A percentile compares a stretch with the other conserved stretches of the same genome.
Evolutionary conservation across 495 filamentous ascomycete species (phyloP).

Genomic region (Choiromyces venosus): DNA sequence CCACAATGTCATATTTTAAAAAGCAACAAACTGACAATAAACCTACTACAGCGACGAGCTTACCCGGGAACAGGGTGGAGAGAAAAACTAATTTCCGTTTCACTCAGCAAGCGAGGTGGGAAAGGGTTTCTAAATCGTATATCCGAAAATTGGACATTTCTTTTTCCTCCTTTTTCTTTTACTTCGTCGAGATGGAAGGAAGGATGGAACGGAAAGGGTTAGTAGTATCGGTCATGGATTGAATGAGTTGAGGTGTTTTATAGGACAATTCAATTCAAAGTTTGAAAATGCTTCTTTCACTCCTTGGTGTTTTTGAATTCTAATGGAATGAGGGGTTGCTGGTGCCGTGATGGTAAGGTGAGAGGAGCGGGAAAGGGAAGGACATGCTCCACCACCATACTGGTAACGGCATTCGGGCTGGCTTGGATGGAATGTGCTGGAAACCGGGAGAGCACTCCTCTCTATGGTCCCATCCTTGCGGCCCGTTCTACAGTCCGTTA

Average conservation of each 20-base stretch:
- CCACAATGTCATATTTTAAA: not conserved
- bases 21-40: conserved; percentile 11
- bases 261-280: not conserved
- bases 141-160: not conserved
- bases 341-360: not conserved
- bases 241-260: not conserved
- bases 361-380: not conserved
- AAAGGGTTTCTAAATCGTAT: not conserved
- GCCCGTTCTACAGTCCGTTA: not conserved
- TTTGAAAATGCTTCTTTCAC: not conserved
- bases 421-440: not conserved
- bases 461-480: not conserved
- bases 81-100: conserved; percentile 58
- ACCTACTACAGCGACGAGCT: conserved; percentile 56
- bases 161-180: not conserved
- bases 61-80: conserved; percentile 61
- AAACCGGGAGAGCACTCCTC: not conserved
- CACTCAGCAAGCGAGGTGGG: not conserved
- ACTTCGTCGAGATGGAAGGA: not conserved
- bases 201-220: not conserved
- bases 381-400: not conserved
- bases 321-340: not conserved
- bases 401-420: not conserved
- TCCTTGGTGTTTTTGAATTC: not conserved
- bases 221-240: not conserved